These are phyloP conservation scores for Boletus vermiculosoides DNA, from an alignment of 768 basidiomycete species.

Conservation along the genomic window DNA sequence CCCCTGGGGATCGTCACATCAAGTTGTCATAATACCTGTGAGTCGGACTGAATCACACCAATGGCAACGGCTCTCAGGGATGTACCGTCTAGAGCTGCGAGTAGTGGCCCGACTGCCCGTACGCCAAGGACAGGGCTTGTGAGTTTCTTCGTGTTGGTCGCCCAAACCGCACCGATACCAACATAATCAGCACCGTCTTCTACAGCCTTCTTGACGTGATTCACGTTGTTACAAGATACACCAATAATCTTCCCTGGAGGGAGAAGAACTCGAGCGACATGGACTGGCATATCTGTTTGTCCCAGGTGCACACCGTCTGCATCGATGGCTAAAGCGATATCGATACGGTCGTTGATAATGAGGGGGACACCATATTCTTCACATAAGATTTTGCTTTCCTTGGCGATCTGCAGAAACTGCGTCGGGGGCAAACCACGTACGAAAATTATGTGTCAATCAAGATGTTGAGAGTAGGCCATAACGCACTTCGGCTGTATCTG, in stretches of 20 bases:
- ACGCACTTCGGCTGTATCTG: slow-evolving; percentile 76
- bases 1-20: slow-evolving; percentile 50
- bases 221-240: slow-evolving; percentile 68
- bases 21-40: not conserved
- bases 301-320: slow-evolving; percentile 87
- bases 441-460: not conserved
- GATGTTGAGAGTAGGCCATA: not conserved
- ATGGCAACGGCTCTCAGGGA: slow-evolving; percentile 77
- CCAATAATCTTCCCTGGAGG: slow-evolving; percentile 74
- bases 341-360: slow-evolving; percentile 85
- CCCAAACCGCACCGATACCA: slow-evolving; percentile 84
- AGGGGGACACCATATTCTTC: slow-evolving; percentile 76
- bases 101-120: slow-evolving; percentile 64
- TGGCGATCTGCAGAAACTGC: slow-evolving; percentile 78
- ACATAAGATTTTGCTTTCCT: slow-evolving; percentile 66
- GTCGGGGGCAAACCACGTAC: not conserved
- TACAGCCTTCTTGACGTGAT: slow-evolving; percentile 63
- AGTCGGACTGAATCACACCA: slow-evolving; percentile 46
- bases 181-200: slow-evolving; percentile 76
- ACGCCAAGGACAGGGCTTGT: slow-evolving; percentile 66
- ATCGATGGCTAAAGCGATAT: slow-evolving; percentile 76
- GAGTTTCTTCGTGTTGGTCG: slow-evolving; percentile 76
- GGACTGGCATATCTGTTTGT: slow-evolving; percentile 79
- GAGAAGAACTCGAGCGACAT: slow-evolving; percentile 63
- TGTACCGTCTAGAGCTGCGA: slow-evolving; percentile 63